A percentile compares a stretch with the other conserved stretches of the same genome.
These are phyloP conservation scores for Yarrowia alimentaria DNA, from an alignment of 805 yeast species.

Conservation along the genomic window DNA sequence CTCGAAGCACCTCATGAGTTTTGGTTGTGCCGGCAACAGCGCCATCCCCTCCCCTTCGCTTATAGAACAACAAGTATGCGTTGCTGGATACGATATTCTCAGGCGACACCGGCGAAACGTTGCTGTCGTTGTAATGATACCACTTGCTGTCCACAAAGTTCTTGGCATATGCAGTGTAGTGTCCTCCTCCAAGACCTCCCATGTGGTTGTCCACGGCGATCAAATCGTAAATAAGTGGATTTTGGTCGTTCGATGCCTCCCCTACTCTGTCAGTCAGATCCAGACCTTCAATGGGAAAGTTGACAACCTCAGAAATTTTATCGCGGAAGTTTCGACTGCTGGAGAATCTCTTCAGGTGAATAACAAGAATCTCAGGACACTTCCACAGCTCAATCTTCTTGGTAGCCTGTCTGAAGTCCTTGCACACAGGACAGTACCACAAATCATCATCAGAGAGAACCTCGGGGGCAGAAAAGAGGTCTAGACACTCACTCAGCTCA, in stretches of 20 bases:
- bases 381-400: slow-evolving; percentile 90
- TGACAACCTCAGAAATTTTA: slow-evolving; percentile 79
- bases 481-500: slow-evolving; percentile 70
- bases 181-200: slow-evolving; percentile 97
- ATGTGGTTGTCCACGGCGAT: slow-evolving; percentile 93
- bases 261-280: slow-evolving; percentile 65
- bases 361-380: slow-evolving; percentile 86
- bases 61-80: slow-evolving; percentile 83
- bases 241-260: slow-evolving; percentile 34
- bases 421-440: slow-evolving; percentile 92
- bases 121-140: slow-evolving; percentile 88
- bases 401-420: slow-evolving; percentile 85
- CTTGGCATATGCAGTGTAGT: slow-evolving; percentile 86
- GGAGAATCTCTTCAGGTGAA: slow-evolving; percentile 88
- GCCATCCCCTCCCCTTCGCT: slow-evolving; percentile 44
- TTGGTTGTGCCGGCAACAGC: slow-evolving; percentile 2
- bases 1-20: slow-evolving; percentile 11
- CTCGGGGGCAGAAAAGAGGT: slow-evolving; percentile 74
- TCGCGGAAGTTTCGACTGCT: slow-evolving; percentile 82
- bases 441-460: slow-evolving; percentile 82
- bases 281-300: slow-evolving; percentile 80
- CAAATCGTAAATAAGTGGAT: slow-evolving; percentile 64
- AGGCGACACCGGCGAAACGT: slow-evolving; percentile 51
- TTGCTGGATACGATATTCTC: slow-evolving; percentile 63
- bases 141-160: slow-evolving; percentile 74